Conservation (phyloP, 345 rosid species). For the Salix koriyanagi region DNA sequence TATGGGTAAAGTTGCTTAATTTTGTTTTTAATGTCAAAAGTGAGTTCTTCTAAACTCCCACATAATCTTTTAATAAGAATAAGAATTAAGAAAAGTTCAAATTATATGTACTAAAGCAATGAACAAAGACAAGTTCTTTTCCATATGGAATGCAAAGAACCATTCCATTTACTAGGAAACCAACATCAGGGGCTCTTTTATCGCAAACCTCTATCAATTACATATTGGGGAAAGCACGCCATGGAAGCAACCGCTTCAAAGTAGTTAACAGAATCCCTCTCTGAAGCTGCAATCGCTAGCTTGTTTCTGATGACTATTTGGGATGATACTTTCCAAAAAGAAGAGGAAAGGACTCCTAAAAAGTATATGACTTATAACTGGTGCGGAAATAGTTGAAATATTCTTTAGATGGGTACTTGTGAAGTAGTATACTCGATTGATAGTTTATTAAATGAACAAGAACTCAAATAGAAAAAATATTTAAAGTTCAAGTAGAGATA, state of each 20-base stretch:
- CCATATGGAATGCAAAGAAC: background rate
- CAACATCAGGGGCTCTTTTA: background rate
- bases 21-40: too few species aligned
- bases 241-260: too few species aligned
- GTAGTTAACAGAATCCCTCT: too few species aligned
- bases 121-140: background rate
- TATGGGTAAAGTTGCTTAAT: too few species aligned
- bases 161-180: background rate
- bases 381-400: background rate
- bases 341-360: background rate
- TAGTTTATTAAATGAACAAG: background rate
- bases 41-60: too few species aligned
- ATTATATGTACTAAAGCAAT: background rate
- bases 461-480: background rate
- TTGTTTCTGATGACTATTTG: too few species aligned
- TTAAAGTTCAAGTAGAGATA: background rate
- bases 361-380: background rate
- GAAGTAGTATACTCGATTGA: background rate
- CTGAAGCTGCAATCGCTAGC: too few species aligned
- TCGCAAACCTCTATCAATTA: too few species aligned
- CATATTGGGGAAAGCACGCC: too few species aligned
- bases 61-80: too few species aligned
- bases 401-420: background rate
- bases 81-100: too few species aligned
- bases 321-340: too few species aligned